These are phyloP conservation scores for Suillus plorans DNA, from an alignment of 768 basidiomycete genomes.

Conservation along the genomic window DNA sequence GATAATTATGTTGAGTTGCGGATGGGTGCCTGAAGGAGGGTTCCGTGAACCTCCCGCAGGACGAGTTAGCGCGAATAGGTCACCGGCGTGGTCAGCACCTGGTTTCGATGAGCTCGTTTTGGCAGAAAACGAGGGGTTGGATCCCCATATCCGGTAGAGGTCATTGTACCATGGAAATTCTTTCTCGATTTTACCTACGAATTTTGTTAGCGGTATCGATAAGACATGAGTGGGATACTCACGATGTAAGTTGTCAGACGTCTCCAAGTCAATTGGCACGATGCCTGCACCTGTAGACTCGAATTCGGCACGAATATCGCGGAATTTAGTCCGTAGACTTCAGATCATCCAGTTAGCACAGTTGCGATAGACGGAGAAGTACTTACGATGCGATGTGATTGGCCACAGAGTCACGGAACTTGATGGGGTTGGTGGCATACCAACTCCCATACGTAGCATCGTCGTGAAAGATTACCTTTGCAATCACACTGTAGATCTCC, in stretches of 20 bases:
- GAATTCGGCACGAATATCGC: too few relatives aligned
- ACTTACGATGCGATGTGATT: too few relatives aligned
- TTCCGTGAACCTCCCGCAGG: neutral
- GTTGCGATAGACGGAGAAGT: too few relatives aligned
- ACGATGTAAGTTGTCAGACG: too few relatives aligned
- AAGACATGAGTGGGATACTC: neutral
- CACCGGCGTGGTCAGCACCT: neutral
- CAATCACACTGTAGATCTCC: neutral
- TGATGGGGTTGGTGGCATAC: neutral
- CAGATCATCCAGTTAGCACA: too few relatives aligned
- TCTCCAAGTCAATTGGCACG: too few relatives aligned
- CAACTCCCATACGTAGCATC: neutral
- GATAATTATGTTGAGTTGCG: rapidly evolving
- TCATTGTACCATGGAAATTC: neutral
- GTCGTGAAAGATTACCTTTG: neutral
- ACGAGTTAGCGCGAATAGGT: neutral
- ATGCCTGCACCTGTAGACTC: too few relatives aligned
- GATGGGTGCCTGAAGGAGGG: neutral
- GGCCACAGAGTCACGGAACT: too few relatives aligned
- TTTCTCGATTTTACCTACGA: neutral
- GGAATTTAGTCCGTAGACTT: too few relatives aligned
- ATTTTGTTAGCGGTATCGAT: neutral
- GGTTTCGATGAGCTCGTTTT: neutral
- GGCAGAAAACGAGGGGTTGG: neutral
- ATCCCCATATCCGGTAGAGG: neutral